These are phyloP conservation scores for Podospora pseudoanserina DNA, from an alignment of 495 filamentous ascomycete genomes.

Conservation along the genomic window DNA sequence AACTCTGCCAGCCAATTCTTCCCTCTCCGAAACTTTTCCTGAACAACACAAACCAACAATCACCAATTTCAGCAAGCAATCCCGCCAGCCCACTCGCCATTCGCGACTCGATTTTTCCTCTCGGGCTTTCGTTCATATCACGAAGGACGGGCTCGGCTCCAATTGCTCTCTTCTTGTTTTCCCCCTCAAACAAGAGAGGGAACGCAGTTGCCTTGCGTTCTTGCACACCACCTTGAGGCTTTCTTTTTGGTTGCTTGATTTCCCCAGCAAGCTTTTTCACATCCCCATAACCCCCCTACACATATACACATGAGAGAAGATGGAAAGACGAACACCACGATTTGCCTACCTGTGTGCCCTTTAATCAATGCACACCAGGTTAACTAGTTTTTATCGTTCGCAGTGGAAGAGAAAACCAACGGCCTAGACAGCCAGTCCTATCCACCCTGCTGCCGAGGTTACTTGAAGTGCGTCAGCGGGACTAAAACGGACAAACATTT, in stretches of 20 bases:
- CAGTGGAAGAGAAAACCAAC: constrained; percentile 53
- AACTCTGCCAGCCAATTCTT: neutral
- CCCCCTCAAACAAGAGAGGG: neutral
- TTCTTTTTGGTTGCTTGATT: neutral
- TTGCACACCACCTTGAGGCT: neutral
- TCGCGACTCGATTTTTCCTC: neutral
- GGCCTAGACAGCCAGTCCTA: constrained; percentile 61
- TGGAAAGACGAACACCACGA: constrained; percentile 41
- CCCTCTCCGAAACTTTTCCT: neutral
- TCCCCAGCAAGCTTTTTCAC: neutral
- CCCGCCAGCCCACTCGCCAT: neutral
- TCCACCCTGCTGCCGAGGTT: constrained; percentile 56
- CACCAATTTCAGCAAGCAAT: neutral
- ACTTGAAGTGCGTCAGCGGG: constrained; percentile 50
- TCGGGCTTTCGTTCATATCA: too few relatives aligned
- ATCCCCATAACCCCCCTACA: neutral
- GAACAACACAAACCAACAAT: neutral
- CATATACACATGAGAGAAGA: neutral
- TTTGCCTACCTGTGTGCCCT: constrained; percentile 53
- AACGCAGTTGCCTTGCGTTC: neutral
- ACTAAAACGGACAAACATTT: constrained; percentile 59
- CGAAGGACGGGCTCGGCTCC: neutral
- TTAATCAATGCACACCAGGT: constrained; percentile 50
- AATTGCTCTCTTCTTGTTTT: neutral
- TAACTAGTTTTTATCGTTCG: constrained; percentile 55